A percentile compares a stretch with the other conserved stretches of the same genome.
These are phyloP conservation scores for Cutaneotrichosporon cutaneum DNA, from an alignment of 1,284 basidiomycete genomes.

Conservation along the genomic window DNA sequence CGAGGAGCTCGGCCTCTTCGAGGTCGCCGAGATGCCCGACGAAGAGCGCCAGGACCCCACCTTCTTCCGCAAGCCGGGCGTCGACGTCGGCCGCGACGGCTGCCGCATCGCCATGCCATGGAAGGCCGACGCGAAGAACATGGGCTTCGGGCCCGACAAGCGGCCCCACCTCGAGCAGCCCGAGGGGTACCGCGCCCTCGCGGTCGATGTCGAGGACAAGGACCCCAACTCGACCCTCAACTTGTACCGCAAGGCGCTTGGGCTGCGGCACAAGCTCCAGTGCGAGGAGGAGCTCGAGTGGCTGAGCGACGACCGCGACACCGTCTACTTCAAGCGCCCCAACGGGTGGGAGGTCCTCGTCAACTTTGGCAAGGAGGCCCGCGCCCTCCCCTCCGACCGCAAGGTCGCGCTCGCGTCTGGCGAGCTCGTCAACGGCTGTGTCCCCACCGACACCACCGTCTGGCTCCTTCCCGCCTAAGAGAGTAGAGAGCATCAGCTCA, in stretches of 20 bases:
- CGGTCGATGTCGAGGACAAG: conserved; percentile 36
- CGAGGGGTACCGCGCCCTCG: conserved; percentile 30
- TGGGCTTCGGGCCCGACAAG: conserved; percentile 34
- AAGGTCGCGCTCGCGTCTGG: conserved; percentile 29
- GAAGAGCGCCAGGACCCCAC: conserved; percentile 43
- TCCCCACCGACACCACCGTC: conserved; percentile 23
- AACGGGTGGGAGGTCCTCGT: conserved; percentile 45
- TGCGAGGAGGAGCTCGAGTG: conserved; percentile 40
- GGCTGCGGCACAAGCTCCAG: conserved; percentile 34
- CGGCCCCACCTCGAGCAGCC: conserved; percentile 40
- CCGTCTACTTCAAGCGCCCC: conserved; percentile 40
- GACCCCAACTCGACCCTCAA: conserved; percentile 36
- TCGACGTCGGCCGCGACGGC: conserved; percentile 43
- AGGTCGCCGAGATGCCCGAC: conserved; percentile 39
- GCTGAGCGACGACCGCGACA: conserved; percentile 25
- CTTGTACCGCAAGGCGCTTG: conserved; percentile 38
- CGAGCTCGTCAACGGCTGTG: conserved; percentile 18
- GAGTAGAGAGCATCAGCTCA: conserved; percentile 4
- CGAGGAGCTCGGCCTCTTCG: conserved; percentile 47
- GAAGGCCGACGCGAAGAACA: conserved; percentile 25
- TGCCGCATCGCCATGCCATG: conserved; percentile 42
- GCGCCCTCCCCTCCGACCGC: conserved; percentile 31
- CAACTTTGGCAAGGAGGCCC: conserved; percentile 33
- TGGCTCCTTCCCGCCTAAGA: conserved; percentile 23
- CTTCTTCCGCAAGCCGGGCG: conserved; percentile 39